Evolutionary conservation across 345 rosid species (phyloP).

Genomic region (Eucalyptus decipiens): DNA sequence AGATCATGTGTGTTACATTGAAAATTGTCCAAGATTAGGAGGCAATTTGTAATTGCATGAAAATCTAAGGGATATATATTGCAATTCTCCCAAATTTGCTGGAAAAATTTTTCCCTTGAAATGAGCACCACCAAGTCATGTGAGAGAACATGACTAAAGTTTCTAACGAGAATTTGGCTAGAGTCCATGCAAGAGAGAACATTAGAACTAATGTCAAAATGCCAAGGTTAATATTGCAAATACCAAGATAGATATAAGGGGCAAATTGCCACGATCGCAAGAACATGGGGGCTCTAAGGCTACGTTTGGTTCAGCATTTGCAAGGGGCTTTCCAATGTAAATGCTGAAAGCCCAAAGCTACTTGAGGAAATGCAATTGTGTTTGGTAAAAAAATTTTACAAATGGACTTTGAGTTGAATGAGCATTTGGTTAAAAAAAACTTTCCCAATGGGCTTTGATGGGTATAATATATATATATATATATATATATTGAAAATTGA

Average conservation of each 20-base stretch:
- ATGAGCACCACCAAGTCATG: background rate
- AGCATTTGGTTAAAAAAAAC: too few species aligned
- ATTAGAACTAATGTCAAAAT: background rate
- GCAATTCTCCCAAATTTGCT: background rate
- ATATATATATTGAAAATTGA: too few species aligned
- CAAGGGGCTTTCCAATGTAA: too few species aligned
- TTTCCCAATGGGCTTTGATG: too few species aligned
- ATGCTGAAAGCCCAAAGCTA: too few species aligned
- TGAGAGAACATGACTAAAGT: background rate
- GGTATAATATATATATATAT: too few species aligned
- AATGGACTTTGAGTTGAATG: too few species aligned
- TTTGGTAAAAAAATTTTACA: too few species aligned
- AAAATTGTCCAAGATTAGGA: background rate
- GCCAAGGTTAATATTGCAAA: background rate
- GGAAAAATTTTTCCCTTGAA: background rate
- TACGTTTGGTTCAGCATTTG: too few species aligned
- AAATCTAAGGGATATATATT: background rate
- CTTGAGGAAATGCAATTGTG: too few species aligned
- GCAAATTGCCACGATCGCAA: background rate
- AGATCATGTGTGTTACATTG: background rate
- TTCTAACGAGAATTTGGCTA: background rate
- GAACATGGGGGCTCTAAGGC: background rate
- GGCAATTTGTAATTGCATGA: background rate
- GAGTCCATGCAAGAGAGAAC: background rate
- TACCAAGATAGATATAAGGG: background rate